phyloP scores from a whole-genome alignment of 2,329 filamentous ascomycete species.

The Chalara sp. region DNA sequence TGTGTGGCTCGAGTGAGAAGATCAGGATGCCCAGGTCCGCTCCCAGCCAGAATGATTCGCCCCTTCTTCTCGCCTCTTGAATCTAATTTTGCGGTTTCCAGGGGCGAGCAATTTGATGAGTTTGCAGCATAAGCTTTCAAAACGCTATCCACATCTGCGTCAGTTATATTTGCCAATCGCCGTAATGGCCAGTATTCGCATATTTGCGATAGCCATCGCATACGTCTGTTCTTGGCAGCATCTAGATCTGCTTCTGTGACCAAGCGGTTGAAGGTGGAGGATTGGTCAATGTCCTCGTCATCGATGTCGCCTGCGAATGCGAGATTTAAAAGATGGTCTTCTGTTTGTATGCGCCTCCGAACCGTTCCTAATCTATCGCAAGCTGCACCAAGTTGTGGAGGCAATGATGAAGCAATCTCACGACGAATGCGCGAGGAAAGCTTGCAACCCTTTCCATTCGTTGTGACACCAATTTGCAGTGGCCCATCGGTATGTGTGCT shows the following conservation, averaged over 20 bases:
- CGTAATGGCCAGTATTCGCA: conserved; percentile 98
- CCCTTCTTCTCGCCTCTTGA: conserved; percentile 39
- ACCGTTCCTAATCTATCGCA: conserved; percentile 72
- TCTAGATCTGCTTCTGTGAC: conserved; percentile 68
- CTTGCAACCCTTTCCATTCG: conserved; percentile 91
- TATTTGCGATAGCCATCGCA: conserved; percentile 90
- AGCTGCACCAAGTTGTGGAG: conserved; percentile 66
- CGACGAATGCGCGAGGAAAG: conserved; percentile 82
- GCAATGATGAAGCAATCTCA: conserved; percentile 78
- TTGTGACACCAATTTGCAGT: conserved; percentile 90
- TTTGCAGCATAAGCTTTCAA: conserved; percentile 60
- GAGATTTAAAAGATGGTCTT: conserved; percentile 47
- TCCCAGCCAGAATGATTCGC: conserved; percentile 81
- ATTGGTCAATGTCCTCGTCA: conserved; percentile 62
- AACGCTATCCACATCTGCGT: conserved; percentile 70
- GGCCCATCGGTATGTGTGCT: conserved; percentile 87
- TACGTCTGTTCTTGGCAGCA: conserved; percentile 69
- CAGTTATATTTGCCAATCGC: conserved; percentile 70
- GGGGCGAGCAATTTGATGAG: conserved; percentile 22
- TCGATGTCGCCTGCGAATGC: conserved; percentile 26
- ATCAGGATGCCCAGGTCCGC: conserved; percentile 87
- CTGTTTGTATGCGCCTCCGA: conserved; percentile 64
- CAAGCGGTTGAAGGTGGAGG: conserved; percentile 76
- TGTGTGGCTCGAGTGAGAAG: conserved; percentile 79
- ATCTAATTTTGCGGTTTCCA: conserved; percentile 25